Conservation (phyloP, 108 stramenopile genomes). For the Pseudonitzschia multistriata region DNA sequence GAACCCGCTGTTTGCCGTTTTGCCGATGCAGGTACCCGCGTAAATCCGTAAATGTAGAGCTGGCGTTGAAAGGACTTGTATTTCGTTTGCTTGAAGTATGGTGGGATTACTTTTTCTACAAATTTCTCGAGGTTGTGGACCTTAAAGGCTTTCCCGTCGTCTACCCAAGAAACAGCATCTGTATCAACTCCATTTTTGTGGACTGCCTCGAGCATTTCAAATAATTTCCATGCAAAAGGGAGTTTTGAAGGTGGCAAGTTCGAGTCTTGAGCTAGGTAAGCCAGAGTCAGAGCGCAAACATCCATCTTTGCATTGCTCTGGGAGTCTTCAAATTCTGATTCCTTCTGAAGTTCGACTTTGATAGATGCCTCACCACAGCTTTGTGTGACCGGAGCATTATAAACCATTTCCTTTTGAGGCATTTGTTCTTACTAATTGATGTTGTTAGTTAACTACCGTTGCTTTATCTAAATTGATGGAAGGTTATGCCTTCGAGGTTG, state of each 20-base stretch:
- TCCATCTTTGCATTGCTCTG: slow-evolving; percentile 1
- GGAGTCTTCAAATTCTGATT: not conserved
- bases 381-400: not conserved
- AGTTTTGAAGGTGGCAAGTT: slow-evolving; percentile 27
- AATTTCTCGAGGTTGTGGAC: slow-evolving; percentile 61
- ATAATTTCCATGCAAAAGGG: slow-evolving; percentile 38
- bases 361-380: not conserved
- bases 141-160: slow-evolving; percentile 59
- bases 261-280: slow-evolving; percentile 18
- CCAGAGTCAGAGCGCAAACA: slow-evolving; percentile 1
- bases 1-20: slow-evolving; percentile 39
- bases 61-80: slow-evolving; percentile 88
- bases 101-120: slow-evolving; percentile 69
- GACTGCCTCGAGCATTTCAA: slow-evolving; percentile 34
- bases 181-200: slow-evolving; percentile 24
- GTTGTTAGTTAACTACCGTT: too few species aligned
- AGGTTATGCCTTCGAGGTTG: too few species aligned
- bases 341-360: not conserved
- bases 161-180: slow-evolving; percentile 65
- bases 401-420: not conserved
- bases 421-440: too few species aligned
- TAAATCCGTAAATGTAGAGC: slow-evolving; percentile 83
- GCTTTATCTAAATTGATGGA: too few species aligned
- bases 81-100: slow-evolving; percentile 87
- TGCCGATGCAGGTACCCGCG: not conserved